Conservation (phyloP, 2,329 filamentous ascomycete genomes). For the Akanthomyces dipterigenus region DNA sequence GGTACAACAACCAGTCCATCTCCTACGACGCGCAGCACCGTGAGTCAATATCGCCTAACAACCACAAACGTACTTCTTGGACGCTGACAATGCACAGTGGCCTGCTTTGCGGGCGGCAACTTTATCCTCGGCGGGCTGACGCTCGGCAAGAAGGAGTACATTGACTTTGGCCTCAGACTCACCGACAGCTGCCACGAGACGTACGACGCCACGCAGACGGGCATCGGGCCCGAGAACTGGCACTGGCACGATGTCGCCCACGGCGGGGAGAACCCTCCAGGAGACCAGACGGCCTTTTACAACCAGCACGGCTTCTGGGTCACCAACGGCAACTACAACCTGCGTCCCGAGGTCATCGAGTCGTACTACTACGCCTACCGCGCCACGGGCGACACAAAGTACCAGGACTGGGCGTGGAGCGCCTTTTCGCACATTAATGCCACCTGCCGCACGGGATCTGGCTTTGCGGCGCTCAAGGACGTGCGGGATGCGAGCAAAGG, state of each 20-base stretch:
- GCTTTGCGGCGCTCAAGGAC: constrained; percentile 56
- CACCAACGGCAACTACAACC: constrained; percentile 47
- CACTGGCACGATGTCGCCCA: constrained; percentile 42
- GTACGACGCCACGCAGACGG: constrained; percentile 58
- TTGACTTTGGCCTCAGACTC: constrained; percentile 63
- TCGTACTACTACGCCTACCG: constrained; percentile 77
- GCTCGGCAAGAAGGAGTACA: constrained; percentile 54
- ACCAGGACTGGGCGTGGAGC: constrained; percentile 76
- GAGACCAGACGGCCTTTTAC: constrained; percentile 50
- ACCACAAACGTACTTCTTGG: not conserved
- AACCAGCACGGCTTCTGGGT: constrained; percentile 62
- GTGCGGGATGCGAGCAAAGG: constrained; percentile 60
- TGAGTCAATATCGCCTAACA: constrained; percentile 19
- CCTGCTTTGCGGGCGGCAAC: constrained; percentile 74
- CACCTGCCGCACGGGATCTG: constrained; percentile 55
- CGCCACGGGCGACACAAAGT: constrained; percentile 61
- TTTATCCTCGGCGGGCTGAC: constrained; percentile 73
- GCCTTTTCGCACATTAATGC: constrained; percentile 61
- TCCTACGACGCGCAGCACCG: constrained; percentile 38
- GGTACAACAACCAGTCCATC: constrained; percentile 39
- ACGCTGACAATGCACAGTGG: constrained; percentile 38
- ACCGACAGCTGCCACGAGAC: constrained; percentile 64
- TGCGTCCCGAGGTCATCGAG: constrained; percentile 73
- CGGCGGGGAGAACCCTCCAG: constrained; percentile 28
- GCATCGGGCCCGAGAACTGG: constrained; percentile 67